Base-by-base conservation (phyloP, 805 yeast species). In the Starmerella geochares region DNA sequence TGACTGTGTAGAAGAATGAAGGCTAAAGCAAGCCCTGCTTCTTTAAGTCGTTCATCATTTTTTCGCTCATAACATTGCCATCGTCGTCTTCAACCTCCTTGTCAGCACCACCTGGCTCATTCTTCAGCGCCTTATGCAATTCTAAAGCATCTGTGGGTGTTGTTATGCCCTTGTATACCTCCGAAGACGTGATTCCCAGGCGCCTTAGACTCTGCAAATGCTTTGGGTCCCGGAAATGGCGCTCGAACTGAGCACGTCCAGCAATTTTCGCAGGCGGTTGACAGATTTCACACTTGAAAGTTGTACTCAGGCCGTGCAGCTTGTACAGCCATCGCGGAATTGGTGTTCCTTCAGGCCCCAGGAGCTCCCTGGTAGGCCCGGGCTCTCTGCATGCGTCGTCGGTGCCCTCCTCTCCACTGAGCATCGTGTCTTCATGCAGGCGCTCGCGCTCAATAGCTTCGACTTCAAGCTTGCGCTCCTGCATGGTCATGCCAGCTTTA, bases 271-370 rank as follows among this genome's bases (percentile, higher is more conserved):
- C 64, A 58, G 84, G 79, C 3, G 50, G 45, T 4, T 94, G 94
- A 63, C 98, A 92, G 7, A 92, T 76, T 65, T 92, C 96, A 64
- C 98, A 92, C 0, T 66, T 60, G 58, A 78, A 85, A 47, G 75
- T 77, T 38, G 77, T 73, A 49, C 83, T 83, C 10, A 88, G 70
- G 0, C 98, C 98, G 59, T 86, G 87, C 40, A 88, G 69, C 64
- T 88, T 92, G 71, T 79, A 88, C 25, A 92, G 70, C 98, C 98
- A 92, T 48, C 73, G 78, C 1, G 98, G 98, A 25, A 92, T 86
- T 0, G 96, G 96, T 36, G 74, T 75, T 0, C 96, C 96, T 65
- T 88, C 96, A 17, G 84, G 75, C 0, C 95, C 97, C 0, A 85
- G 47, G 0, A 95, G 95, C 49, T 81, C 77, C 49, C 13, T 62